Percentiles rank a stretch among this genome's conserved stretches.
These are phyloP conservation scores for Plantago ovata DNA, from an alignment of 257 asterid species.

Conservation along the genomic window DNA sequence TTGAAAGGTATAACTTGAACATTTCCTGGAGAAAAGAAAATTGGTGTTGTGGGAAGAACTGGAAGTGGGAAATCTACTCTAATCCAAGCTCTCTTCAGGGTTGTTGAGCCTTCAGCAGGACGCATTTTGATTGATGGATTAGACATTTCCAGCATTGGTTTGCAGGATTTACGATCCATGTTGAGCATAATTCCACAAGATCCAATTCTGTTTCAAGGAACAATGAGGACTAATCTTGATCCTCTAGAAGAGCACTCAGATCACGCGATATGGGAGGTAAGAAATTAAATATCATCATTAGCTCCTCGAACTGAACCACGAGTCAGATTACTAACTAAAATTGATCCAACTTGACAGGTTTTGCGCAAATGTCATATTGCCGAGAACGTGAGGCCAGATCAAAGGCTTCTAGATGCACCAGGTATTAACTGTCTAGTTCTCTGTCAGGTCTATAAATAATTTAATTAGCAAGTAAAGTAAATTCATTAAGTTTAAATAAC, in stretches of 20 bases:
- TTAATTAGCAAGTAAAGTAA: no score
- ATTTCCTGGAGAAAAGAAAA: slow-evolving; percentile 55
- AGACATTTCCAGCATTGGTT: slow-evolving; percentile 59
- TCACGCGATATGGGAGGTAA: slow-evolving; percentile 74
- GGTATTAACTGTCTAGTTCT: slow-evolving; percentile 36
- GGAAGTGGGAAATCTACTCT: slow-evolving; percentile 89
- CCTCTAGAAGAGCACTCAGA: slow-evolving; percentile 59
- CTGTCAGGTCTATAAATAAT: slow-evolving; percentile 4
- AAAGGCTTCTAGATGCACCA: slow-evolving; percentile 67
- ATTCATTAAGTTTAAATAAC: neutral
- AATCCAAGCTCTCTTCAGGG: slow-evolving; percentile 82
- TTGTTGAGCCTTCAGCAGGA: slow-evolving; percentile 66
- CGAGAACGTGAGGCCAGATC: slow-evolving; percentile 54
- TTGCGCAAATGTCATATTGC: slow-evolving; percentile 63
- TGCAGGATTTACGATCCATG: slow-evolving; percentile 69
- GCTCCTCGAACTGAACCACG: neutral
- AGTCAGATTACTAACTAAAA: neutral
- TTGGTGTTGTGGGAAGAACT: slow-evolving; percentile 79
- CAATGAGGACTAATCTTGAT: slow-evolving; percentile 71
- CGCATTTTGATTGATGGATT: slow-evolving; percentile 58
- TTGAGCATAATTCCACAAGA: slow-evolving; percentile 85
- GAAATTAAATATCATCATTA: neutral
- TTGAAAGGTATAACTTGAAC: slow-evolving; percentile 69
- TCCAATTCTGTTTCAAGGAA: slow-evolving; percentile 78
- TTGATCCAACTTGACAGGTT: slow-evolving; percentile 35